Evolutionary conservation across 495 filamentous ascomycete genomes (phyloP).

Genomic region (Lasiosphaeriaceae sp.): DNA sequence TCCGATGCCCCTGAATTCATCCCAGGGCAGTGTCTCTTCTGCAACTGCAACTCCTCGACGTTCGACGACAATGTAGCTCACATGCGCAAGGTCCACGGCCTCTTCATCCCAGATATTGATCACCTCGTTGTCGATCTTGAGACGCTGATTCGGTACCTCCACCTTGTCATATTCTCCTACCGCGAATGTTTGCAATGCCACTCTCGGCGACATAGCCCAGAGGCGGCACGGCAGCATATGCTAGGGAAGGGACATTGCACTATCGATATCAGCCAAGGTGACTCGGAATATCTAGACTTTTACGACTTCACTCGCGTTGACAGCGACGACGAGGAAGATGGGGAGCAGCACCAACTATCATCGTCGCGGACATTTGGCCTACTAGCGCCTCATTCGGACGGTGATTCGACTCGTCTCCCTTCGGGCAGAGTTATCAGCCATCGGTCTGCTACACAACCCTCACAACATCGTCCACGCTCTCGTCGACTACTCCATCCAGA

Average conservation of each 20-base stretch:
- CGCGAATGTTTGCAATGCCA: slow-evolving; percentile 33
- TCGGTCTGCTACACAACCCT: slow-evolving; percentile 5
- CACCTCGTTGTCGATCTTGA: slow-evolving; percentile 26
- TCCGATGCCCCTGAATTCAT: not conserved
- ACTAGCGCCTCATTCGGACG: not conserved
- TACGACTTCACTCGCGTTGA: slow-evolving; percentile 19
- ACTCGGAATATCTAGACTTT: slow-evolving; percentile 24
- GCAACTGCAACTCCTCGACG: slow-evolving; percentile 15
- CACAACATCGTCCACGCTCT: not conserved
- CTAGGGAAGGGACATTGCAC: slow-evolving; percentile 32
- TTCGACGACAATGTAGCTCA: slow-evolving; percentile 27
- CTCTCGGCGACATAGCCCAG: slow-evolving; percentile 12
- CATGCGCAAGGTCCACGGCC: slow-evolving; percentile 30
- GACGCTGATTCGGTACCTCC: slow-evolving; percentile 28
- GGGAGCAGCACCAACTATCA: not conserved
- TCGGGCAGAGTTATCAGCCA: slow-evolving; percentile 30
- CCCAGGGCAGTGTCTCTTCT: slow-evolving; percentile 24
- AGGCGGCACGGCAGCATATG: slow-evolving; percentile 31
- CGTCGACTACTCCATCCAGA: slow-evolving; percentile 13
- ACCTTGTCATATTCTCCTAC: slow-evolving; percentile 26
- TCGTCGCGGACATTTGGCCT: not conserved
- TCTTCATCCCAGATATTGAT: slow-evolving; percentile 26
- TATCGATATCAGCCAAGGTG: slow-evolving; percentile 21
- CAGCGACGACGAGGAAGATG: slow-evolving; percentile 5
- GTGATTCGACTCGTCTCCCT: slow-evolving; percentile 20